These are phyloP conservation scores for Apocynum venetum DNA, from an alignment of 257 asterid species.

Conservation along the genomic window DNA sequence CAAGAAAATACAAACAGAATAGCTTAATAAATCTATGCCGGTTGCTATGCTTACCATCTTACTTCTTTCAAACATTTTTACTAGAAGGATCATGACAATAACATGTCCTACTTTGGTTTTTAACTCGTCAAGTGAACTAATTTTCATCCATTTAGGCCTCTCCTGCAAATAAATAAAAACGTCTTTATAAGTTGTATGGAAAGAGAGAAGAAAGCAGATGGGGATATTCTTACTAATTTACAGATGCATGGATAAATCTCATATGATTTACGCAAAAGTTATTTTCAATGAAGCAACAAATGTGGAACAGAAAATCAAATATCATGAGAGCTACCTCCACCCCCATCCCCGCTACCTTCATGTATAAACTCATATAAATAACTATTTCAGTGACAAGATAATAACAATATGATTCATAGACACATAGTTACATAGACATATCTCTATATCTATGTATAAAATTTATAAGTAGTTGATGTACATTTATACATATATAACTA, in stretches of 20 bases:
- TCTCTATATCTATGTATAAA: too few species aligned
- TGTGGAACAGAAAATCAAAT: not conserved
- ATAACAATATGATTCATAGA: too few species aligned
- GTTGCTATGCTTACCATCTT: constrained; percentile 88
- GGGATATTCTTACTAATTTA: too few species aligned
- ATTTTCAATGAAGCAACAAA: not conserved
- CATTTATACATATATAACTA: too few species aligned
- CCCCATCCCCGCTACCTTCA: too few species aligned
- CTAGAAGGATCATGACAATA: constrained; percentile 91
- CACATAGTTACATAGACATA: too few species aligned
- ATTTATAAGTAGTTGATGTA: too few species aligned
- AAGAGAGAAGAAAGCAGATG: constrained; percentile 1
- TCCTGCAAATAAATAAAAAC: constrained; percentile 43
- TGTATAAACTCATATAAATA: too few species aligned
- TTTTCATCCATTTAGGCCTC: constrained; percentile 98
- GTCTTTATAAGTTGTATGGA: not conserved
- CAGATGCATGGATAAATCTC: not conserved
- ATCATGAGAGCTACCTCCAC: not conserved
- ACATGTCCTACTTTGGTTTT: constrained; percentile 97
- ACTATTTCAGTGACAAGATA: too few species aligned
- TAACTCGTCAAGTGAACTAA: constrained; percentile 78
- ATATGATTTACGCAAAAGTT: not conserved
- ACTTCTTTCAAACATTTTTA: constrained; percentile 98
- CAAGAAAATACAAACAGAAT: constrained; percentile 77
- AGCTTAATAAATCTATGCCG: constrained; percentile 78